These are phyloP conservation scores for Intubia oerlemansii DNA, from an alignment of 2,329 filamentous ascomycete genomes.

Conservation along the genomic window DNA sequence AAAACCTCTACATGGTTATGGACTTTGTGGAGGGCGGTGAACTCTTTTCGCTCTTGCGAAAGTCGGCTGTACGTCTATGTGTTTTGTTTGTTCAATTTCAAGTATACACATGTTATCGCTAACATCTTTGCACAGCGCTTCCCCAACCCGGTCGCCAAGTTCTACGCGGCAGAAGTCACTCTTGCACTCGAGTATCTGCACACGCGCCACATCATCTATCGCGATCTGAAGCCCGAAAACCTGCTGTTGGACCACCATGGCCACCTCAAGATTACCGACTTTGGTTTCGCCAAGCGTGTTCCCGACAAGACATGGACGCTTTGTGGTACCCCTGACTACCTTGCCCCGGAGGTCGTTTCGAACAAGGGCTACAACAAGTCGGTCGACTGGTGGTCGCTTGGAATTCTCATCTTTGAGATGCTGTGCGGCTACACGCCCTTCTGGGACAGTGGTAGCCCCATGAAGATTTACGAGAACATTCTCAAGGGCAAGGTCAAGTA, in stretches of 20 bases:
- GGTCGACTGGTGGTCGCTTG: slow-evolving; percentile 98
- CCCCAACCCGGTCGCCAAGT: slow-evolving; percentile 95
- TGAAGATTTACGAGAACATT: slow-evolving; percentile 99
- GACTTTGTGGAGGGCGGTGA: slow-evolving; percentile 98
- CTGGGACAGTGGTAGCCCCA: slow-evolving; percentile 92
- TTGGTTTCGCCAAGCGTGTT: slow-evolving; percentile 95
- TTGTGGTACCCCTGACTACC: slow-evolving; percentile 91
- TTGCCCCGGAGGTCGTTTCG: slow-evolving; percentile 94
- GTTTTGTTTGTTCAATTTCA: background rate
- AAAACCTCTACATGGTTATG: slow-evolving; percentile 99
- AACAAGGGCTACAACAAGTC: slow-evolving; percentile 99
- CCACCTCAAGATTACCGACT: slow-evolving; percentile 93
- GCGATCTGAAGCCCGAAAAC: slow-evolving; percentile 92
- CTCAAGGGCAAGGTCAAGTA: slow-evolving; percentile 92
- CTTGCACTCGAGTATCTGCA: slow-evolving; percentile 91
- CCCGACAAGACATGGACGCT: slow-evolving; percentile 98
- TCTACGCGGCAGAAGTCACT: slow-evolving; percentile 95
- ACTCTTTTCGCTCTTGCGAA: slow-evolving; percentile 82
- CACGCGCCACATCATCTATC: slow-evolving; percentile 88
- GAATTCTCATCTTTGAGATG: slow-evolving; percentile 99
- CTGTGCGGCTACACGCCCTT: slow-evolving; percentile 96
- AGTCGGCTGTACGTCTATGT: slow-evolving; percentile 62
- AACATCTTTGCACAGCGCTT: slow-evolving; percentile 46
- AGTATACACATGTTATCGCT: no score
- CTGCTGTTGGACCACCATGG: slow-evolving; percentile 79